phyloP scores from a whole-genome alignment of 2,329 filamentous ascomycete genomes.

The Stagonosporopsis rhizophila region DNA sequence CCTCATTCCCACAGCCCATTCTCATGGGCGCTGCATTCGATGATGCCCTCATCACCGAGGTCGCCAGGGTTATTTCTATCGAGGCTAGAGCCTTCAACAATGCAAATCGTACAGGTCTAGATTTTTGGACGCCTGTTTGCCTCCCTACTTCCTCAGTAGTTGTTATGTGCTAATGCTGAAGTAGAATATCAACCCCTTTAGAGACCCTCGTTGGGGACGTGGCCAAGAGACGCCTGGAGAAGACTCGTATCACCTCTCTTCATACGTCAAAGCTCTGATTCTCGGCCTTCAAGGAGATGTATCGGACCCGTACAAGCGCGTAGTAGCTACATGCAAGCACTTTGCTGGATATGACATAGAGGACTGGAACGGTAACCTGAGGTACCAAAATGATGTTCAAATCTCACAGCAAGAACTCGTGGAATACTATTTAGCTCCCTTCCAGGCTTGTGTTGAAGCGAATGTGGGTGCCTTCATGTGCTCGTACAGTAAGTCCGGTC shows the following conservation, averaged over 20 bases:
- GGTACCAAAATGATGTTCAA: slow-evolving; percentile 62
- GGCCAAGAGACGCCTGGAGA: slow-evolving; percentile 64
- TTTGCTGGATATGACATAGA: slow-evolving; percentile 48
- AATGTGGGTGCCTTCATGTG: slow-evolving; percentile 63
- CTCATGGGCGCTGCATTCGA: slow-evolving; percentile 69
- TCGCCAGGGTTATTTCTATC: slow-evolving; percentile 64
- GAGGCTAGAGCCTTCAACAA: slow-evolving; percentile 73
- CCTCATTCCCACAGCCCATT: slow-evolving; percentile 71
- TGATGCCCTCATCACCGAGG: slow-evolving; percentile 64
- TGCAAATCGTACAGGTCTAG: slow-evolving; percentile 46
- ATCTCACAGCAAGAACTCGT: slow-evolving; percentile 68
- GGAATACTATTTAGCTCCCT: slow-evolving; percentile 73
- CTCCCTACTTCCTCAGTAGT: not conserved
- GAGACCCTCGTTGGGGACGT: slow-evolving; percentile 67
- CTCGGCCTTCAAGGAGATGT: slow-evolving; percentile 61
- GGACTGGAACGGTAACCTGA: slow-evolving; percentile 39
- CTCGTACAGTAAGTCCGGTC: slow-evolving; percentile 52
- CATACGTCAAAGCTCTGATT: slow-evolving; percentile 62
- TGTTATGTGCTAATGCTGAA: not conserved
- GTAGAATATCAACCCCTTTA: slow-evolving; percentile 70
- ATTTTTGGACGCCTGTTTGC: slow-evolving; percentile 9
- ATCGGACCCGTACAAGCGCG: slow-evolving; percentile 34
- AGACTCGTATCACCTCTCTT: slow-evolving; percentile 60
- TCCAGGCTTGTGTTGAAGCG: slow-evolving; percentile 60
- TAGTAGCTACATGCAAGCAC: slow-evolving; percentile 47